Evolutionary conservation across 2,329 filamentous ascomycete species (phyloP).

Genomic region (Paramyrothecium sp.): DNA sequence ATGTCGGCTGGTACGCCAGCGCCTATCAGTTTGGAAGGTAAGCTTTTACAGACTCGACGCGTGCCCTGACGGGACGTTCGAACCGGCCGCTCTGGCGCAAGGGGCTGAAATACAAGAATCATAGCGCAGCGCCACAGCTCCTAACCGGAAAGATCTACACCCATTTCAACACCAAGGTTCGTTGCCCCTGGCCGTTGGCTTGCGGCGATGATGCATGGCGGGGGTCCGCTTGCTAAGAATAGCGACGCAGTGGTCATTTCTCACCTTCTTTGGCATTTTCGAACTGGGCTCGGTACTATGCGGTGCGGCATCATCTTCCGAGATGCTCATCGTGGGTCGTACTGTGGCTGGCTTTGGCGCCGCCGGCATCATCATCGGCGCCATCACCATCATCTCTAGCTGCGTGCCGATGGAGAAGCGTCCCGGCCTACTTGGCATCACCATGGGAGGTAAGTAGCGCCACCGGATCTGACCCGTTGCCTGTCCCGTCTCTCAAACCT

Average conservation of each 20-base stretch:
- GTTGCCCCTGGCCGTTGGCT: neutral
- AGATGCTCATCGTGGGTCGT: constrained; percentile 48
- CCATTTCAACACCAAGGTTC: constrained; percentile 31
- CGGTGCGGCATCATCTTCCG: constrained; percentile 31
- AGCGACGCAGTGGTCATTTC: constrained; percentile 15
- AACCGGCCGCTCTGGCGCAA: too few relatives aligned
- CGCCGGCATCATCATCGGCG: constrained; percentile 52
- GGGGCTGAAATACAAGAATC: too few relatives aligned
- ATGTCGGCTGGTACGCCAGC: constrained; percentile 32
- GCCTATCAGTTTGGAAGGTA: constrained; percentile 18
- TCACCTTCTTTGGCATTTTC: constrained; percentile 20
- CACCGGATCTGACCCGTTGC: too few relatives aligned
- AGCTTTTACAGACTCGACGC: constrained; percentile 8
- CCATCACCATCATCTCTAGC: constrained; percentile 16
- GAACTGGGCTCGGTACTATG: constrained; percentile 29
- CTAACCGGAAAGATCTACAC: constrained; percentile 39
- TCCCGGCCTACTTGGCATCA: constrained; percentile 18
- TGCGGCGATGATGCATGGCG: too few relatives aligned
- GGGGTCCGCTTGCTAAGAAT: too few relatives aligned
- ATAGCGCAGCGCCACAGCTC: constrained; percentile 18
- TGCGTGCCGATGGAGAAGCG: constrained; percentile 37
- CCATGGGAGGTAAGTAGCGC: constrained; percentile 39
- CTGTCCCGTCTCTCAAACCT: neutral
- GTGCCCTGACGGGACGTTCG: too few relatives aligned
- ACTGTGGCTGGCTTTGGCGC: constrained; percentile 49